Evolutionary conservation across 805 yeast genomes (phyloP).

Genomic region (Jamesozyma gamospora): DNA sequence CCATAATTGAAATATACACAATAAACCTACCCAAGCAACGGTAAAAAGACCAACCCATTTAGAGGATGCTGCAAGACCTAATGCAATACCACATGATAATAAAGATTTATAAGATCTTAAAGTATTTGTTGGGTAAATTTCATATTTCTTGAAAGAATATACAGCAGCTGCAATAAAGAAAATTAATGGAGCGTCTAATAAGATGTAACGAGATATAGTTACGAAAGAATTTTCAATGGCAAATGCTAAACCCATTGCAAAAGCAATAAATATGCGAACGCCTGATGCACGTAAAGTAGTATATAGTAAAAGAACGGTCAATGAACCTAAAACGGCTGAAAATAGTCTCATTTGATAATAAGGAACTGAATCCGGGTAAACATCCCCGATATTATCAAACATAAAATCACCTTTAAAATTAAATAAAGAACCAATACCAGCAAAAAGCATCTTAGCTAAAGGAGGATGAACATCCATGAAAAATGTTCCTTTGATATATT

Average conservation of each 20-base stretch:
- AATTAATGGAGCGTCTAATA: conserved; percentile 66
- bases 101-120: conserved; percentile 49
- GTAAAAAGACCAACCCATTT: conserved; percentile 85
- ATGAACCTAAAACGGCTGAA: conserved; percentile 59
- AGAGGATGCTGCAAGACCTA: conserved; percentile 64
- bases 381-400: conserved; percentile 57
- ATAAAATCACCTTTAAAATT: conserved; percentile 66
- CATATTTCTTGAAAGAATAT: conserved; percentile 57
- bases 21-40: conserved; percentile 62
- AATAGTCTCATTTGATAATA: conserved; percentile 60
- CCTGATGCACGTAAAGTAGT: conserved; percentile 65
- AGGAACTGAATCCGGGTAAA: conserved; percentile 48
- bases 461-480: conserved; percentile 80
- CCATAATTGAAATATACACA: conserved; percentile 58
- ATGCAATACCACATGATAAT: conserved; percentile 52
- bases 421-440: conserved; percentile 55
- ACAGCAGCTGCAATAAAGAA: conserved; percentile 67
- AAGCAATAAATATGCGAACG: conserved; percentile 53
- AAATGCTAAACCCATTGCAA: conserved; percentile 45
- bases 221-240: conserved; percentile 57
- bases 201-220: conserved; percentile 65
- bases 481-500: conserved; percentile 55
- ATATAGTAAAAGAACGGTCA: conserved; percentile 55
- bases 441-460: conserved; percentile 63
- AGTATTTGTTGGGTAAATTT: conserved; percentile 53